Evolutionary conservation across 306 rosid genomes (phyloP).

Genomic region (Quercus variabilis): DNA sequence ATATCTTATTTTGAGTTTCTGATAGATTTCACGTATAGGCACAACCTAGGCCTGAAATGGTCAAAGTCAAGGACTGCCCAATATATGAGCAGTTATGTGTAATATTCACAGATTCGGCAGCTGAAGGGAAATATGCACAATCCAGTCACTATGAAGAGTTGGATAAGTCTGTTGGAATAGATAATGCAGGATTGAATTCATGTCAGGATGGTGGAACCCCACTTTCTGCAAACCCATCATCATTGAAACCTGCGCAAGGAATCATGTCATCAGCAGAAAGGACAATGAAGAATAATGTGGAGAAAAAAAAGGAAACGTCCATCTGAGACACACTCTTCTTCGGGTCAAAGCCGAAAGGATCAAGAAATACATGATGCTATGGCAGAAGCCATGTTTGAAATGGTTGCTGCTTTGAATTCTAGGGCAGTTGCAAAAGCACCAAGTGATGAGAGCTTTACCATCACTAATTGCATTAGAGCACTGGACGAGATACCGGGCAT

Average conservation of each 20-base stretch:
- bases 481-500: constrained; percentile 65
- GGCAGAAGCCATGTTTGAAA: constrained; percentile 60
- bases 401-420: constrained; percentile 60
- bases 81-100: constrained; percentile 79
- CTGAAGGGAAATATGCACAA: constrained; percentile 74
- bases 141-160: constrained; percentile 76
- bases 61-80: constrained; percentile 69
- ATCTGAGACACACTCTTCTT: constrained; percentile 35
- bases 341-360: constrained; percentile 32
- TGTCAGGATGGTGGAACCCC: constrained; percentile 43
- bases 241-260: constrained; percentile 31
- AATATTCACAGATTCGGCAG: constrained; percentile 68
- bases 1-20: constrained; percentile 13
- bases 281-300: constrained; percentile 34
- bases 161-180: constrained; percentile 45
- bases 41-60: constrained; percentile 59
- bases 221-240: constrained; percentile 33
- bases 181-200: constrained; percentile 32
- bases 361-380: constrained; percentile 50
- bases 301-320: constrained; percentile 66
- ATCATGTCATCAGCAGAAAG: constrained; percentile 36
- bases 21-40: constrained; percentile 31
- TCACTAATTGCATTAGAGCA: constrained; percentile 66
- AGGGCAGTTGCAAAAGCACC: constrained; percentile 32
- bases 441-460: constrained; percentile 53